phyloP scores from a whole-genome alignment of 2,329 filamentous ascomycete species.

The Botrytis hyacinthi region DNA sequence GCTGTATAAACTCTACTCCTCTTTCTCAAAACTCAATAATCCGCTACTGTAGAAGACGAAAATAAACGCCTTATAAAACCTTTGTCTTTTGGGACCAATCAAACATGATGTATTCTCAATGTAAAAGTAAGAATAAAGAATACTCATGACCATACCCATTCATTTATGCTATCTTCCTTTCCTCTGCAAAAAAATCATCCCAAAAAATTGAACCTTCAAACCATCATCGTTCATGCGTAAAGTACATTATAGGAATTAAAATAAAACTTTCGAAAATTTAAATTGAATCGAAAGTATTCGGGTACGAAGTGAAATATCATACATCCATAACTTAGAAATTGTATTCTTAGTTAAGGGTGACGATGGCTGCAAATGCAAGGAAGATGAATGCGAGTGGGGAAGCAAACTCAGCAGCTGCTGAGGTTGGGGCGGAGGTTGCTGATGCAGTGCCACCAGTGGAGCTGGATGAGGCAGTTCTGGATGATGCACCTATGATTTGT shows the following conservation, averaged over 20 bases:
- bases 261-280: constrained; percentile 5
- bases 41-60: neutral
- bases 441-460: constrained; percentile 15
- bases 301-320: constrained; percentile 13
- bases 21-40: neutral
- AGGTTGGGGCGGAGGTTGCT: constrained; percentile 22
- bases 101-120: neutral
- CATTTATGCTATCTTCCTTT: neutral
- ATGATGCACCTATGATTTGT: constrained; percentile 4
- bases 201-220: constrained; percentile 13
- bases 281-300: constrained; percentile 7
- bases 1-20: neutral
- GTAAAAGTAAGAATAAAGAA: neutral
- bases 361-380: constrained; percentile 35
- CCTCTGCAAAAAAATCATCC: neutral
- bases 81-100: neutral
- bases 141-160: neutral
- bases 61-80: neutral
- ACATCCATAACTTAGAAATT: neutral
- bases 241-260: constrained; percentile 18
- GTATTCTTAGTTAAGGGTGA: constrained; percentile 34
- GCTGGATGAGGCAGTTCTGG: constrained; percentile 2
- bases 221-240: constrained; percentile 20
- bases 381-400: constrained; percentile 37
- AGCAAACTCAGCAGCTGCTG: constrained; percentile 30